These are phyloP conservation scores for Hypoxylon rubiginosum DNA, from an alignment of 2,329 filamentous ascomycete genomes.

Conservation along the genomic window DNA sequence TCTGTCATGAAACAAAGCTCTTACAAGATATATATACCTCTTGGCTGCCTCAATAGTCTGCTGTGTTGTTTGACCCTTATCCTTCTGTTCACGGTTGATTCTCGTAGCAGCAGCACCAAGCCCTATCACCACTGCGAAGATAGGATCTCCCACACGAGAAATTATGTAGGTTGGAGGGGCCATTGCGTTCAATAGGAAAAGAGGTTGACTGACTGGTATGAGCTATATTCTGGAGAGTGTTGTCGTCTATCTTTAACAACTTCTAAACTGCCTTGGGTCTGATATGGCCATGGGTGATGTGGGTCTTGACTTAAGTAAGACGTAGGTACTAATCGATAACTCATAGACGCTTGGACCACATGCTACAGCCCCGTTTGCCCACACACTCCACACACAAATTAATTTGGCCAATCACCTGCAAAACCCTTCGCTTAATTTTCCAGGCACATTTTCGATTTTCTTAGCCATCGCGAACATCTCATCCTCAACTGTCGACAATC, in stretches of 20 bases:
- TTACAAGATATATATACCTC: conserved; percentile 52
- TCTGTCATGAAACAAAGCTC: not conserved
- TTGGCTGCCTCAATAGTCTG: conserved; percentile 64
- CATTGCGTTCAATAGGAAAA: conserved; percentile 55
- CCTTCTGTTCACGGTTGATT: conserved; percentile 72
- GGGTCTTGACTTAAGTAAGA: not conserved
- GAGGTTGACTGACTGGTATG: not conserved
- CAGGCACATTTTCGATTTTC: conserved; percentile 48
- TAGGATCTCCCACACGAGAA: conserved; percentile 69
- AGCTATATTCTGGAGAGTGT: not conserved
- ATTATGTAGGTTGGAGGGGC: conserved; percentile 70
- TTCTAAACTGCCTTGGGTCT: not conserved
- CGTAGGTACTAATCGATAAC: not conserved
- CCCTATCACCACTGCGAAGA: conserved; percentile 70
- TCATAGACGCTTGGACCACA: conserved; percentile 32
- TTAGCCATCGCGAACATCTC: conserved; percentile 36
- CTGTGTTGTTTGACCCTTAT: conserved; percentile 66
- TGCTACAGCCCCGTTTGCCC: conserved; percentile 29
- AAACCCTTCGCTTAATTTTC: conserved; percentile 51
- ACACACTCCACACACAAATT: conserved; percentile 37
- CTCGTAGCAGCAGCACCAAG: conserved; percentile 67
- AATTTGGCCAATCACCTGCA: conserved; percentile 46
- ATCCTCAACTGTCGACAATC: conserved; percentile 28
- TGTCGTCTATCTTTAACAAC: not conserved
- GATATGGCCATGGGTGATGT: not conserved